phyloP scores from a whole-genome alignment of 139 green algal genomes.

The Tetraselmis chui region DNA sequence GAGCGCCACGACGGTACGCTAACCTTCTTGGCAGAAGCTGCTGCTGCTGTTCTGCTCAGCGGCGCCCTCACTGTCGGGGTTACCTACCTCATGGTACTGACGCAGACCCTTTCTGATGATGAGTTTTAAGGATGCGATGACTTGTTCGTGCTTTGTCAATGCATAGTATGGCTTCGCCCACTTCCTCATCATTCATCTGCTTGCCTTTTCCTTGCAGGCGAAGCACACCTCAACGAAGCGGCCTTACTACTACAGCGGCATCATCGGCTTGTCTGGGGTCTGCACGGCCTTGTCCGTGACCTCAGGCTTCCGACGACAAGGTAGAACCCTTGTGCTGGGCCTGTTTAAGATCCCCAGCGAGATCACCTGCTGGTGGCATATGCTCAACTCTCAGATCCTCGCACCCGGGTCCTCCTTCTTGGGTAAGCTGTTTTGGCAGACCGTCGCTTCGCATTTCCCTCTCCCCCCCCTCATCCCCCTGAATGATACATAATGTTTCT shows the following conservation, averaged over 20 bases:
- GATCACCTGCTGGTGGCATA: not conserved
- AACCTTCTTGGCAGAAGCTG: not conserved
- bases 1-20: not conserved
- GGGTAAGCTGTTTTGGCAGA: too few species aligned
- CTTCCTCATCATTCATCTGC: too few species aligned
- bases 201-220: too few species aligned
- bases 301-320: not conserved
- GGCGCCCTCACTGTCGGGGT: not conserved
- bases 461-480: too few species aligned
- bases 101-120: too few species aligned
- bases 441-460: too few species aligned
- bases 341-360: not conserved
- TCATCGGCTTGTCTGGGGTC: not conserved
- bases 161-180: too few species aligned
- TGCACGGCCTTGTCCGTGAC: not conserved
- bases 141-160: too few species aligned
- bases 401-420: not conserved
- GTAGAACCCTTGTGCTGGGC: not conserved
- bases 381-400: not conserved
- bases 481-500: too few species aligned
- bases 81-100: not conserved
- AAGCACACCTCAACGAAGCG: too few species aligned
- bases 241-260: not conserved
- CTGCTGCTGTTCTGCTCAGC: not conserved
- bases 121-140: too few species aligned